phyloP scores from a whole-genome alignment of 352 stramenopile species.

The Phytophthora pinifolia region DNA sequence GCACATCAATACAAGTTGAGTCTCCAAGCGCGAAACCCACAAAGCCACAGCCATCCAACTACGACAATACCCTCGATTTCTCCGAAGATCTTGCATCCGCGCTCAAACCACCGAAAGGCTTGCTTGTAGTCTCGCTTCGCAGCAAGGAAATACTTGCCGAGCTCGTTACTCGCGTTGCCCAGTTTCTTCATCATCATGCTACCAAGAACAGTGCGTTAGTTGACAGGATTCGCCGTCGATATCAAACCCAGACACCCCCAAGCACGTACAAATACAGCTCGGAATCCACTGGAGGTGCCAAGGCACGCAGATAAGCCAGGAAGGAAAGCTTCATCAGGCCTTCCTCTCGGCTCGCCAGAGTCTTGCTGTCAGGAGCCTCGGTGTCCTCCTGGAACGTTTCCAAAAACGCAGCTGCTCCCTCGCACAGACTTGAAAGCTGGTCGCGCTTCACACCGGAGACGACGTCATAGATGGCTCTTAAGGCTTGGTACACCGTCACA shows the following conservation, averaged over 20 bases:
- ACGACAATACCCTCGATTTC: conserved; percentile 70
- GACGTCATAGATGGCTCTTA: conserved; percentile 43
- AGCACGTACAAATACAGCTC: conserved; percentile 82
- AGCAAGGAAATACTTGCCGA: conserved; percentile 72
- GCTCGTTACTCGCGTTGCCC: conserved; percentile 83
- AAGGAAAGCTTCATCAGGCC: conserved; percentile 64
- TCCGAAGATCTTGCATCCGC: conserved; percentile 74
- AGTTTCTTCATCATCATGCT: conserved; percentile 88
- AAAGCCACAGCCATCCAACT: background rate
- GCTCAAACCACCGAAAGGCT: conserved; percentile 80
- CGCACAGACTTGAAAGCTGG: conserved; percentile 17
- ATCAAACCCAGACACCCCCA: background rate
- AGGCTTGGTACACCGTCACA: conserved; percentile 8
- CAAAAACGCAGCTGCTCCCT: conserved; percentile 11
- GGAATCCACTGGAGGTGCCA: conserved; percentile 64
- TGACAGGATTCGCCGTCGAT: background rate
- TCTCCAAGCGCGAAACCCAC: conserved; percentile 1
- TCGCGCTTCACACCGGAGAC: conserved; percentile 52
- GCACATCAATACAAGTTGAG: conserved; percentile 7
- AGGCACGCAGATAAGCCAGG: conserved; percentile 58
- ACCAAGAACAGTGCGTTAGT: conserved; percentile 22
- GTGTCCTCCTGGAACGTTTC: conserved; percentile 9
- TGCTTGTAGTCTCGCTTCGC: conserved; percentile 42
- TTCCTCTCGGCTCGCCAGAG: conserved; percentile 10
- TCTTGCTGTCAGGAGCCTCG: conserved; percentile 9